These are phyloP conservation scores for Ascosphaera apis DNA, from an alignment of 2,329 filamentous ascomycete species.

Conservation along the genomic window DNA sequence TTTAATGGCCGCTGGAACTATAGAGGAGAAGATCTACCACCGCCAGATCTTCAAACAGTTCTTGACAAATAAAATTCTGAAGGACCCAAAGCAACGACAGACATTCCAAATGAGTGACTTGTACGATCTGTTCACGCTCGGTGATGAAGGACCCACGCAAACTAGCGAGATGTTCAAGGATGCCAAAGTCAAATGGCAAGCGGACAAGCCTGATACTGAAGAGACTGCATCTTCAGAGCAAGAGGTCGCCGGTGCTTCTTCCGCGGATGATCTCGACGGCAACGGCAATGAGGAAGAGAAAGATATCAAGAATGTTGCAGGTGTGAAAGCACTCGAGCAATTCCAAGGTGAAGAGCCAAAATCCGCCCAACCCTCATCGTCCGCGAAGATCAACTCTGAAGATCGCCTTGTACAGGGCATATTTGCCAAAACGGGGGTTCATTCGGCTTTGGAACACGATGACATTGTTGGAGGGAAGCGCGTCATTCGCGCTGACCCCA, in stretches of 20 bases:
- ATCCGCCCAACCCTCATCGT: slow-evolving; percentile 16
- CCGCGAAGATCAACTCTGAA: slow-evolving; percentile 24
- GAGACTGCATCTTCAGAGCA: background rate
- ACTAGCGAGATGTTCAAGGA: slow-evolving; percentile 71
- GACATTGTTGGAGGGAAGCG: slow-evolving; percentile 61
- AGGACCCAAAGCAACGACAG: slow-evolving; percentile 79
- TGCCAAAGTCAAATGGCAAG: slow-evolving; percentile 48
- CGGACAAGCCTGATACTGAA: slow-evolving; percentile 1
- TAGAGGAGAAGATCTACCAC: slow-evolving; percentile 98
- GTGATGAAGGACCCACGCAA: slow-evolving; percentile 48
- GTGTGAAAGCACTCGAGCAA: slow-evolving; percentile 41
- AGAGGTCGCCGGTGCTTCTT: too few species aligned
- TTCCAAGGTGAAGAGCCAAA: slow-evolving; percentile 30
- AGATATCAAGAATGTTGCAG: slow-evolving; percentile 30
- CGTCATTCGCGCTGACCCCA: slow-evolving; percentile 48
- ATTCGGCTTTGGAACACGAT: slow-evolving; percentile 84
- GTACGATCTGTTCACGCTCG: slow-evolving; percentile 74
- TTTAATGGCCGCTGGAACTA: slow-evolving; percentile 93
- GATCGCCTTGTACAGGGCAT: slow-evolving; percentile 71
- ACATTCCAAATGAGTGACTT: slow-evolving; percentile 77
- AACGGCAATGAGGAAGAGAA: slow-evolving; percentile 13
- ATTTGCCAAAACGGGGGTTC: slow-evolving; percentile 64
- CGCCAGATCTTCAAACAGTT: slow-evolving; percentile 98
- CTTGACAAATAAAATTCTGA: slow-evolving; percentile 83
- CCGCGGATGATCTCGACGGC: background rate